Evolutionary conservation across 2,329 filamentous ascomycete genomes (phyloP).

Genomic region (Colletotrichum scovillei): DNA sequence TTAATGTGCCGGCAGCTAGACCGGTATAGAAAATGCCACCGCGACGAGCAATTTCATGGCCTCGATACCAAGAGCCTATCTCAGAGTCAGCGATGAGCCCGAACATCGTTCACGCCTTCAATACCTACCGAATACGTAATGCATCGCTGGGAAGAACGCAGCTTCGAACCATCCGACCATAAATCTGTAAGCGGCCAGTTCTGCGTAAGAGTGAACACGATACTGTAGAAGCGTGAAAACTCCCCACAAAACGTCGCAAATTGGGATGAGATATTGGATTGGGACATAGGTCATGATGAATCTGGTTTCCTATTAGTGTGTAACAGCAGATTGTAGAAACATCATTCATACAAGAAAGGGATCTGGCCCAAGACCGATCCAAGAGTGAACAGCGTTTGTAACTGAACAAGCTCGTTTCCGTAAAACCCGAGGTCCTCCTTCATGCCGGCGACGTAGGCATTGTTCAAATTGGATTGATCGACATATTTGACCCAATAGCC

Average conservation of each 20-base stretch:
- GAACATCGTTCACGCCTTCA: rapidly evolving
- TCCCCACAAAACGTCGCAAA: slow-evolving; percentile 64
- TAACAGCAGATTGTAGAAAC: too few relatives aligned
- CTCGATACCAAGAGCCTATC: slow-evolving; percentile 60
- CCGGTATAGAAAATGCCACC: slow-evolving; percentile 56
- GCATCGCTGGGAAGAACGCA: slow-evolving; percentile 45
- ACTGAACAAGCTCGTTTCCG: slow-evolving; percentile 65
- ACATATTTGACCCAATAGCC: slow-evolving; percentile 43
- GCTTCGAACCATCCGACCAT: slow-evolving; percentile 46
- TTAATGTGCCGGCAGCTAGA: slow-evolving; percentile 55
- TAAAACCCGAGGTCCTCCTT: slow-evolving; percentile 62
- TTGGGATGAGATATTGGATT: slow-evolving; percentile 62
- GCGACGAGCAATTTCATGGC: slow-evolving; percentile 50
- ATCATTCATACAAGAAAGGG: slow-evolving; percentile 51
- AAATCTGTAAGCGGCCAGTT: slow-evolving; percentile 41
- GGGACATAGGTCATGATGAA: slow-evolving; percentile 59
- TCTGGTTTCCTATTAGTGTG: neutral
- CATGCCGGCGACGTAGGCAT: slow-evolving; percentile 66
- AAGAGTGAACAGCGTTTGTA: slow-evolving; percentile 64
- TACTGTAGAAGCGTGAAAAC: slow-evolving; percentile 61
- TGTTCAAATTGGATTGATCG: slow-evolving; percentile 48
- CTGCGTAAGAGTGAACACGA: slow-evolving; percentile 38
- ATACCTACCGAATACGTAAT: slow-evolving; percentile 51
- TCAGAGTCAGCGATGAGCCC: slow-evolving; percentile 50
- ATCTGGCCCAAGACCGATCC: slow-evolving; percentile 60